These are phyloP conservation scores for Kwoniella dendrophila DNA, from an alignment of 768 basidiomycete species.

Conservation along the genomic window DNA sequence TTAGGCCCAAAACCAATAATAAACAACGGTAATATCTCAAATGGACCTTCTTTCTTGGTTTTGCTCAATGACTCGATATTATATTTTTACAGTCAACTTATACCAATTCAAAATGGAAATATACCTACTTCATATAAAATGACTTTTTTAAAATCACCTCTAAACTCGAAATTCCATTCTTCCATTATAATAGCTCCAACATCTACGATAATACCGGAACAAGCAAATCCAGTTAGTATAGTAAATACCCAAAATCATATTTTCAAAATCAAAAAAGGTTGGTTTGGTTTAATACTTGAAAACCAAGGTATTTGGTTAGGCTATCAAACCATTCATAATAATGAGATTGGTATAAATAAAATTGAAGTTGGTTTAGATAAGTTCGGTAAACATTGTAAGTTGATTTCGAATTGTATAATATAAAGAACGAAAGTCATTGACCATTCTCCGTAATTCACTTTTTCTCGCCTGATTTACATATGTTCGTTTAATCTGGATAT, in stretches of 20 bases:
- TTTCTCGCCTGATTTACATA: background rate
- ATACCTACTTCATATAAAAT: conserved; percentile 22
- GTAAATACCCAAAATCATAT: conserved; percentile 31
- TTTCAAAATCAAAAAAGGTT: conserved; percentile 25
- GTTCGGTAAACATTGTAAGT: conserved; percentile 33
- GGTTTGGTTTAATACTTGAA: conserved; percentile 31
- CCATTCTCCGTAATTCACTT: background rate
- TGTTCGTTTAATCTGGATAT: background rate
- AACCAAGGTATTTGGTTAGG: conserved; percentile 42
- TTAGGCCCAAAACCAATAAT: conserved; percentile 30
- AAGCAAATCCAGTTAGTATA: too few relatives aligned
- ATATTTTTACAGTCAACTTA: conserved; percentile 6
- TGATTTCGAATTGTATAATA: too few relatives aligned
- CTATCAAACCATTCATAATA: conserved; percentile 24
- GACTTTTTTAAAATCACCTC: conserved; percentile 27
- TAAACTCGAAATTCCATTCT: too few relatives aligned
- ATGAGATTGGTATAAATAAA: conserved; percentile 25
- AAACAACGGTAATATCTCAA: conserved; percentile 2
- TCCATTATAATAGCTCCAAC: too few relatives aligned
- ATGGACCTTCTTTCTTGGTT: conserved; percentile 37
- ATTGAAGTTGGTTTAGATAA: conserved; percentile 31
- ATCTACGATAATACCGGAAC: too few relatives aligned
- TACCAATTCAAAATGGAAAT: background rate
- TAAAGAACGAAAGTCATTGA: too few relatives aligned
- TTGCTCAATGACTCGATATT: conserved; percentile 23